Conservation (phyloP, 2,329 filamentous ascomycete genomes). For the Trichoderma oligosporum region DNA sequence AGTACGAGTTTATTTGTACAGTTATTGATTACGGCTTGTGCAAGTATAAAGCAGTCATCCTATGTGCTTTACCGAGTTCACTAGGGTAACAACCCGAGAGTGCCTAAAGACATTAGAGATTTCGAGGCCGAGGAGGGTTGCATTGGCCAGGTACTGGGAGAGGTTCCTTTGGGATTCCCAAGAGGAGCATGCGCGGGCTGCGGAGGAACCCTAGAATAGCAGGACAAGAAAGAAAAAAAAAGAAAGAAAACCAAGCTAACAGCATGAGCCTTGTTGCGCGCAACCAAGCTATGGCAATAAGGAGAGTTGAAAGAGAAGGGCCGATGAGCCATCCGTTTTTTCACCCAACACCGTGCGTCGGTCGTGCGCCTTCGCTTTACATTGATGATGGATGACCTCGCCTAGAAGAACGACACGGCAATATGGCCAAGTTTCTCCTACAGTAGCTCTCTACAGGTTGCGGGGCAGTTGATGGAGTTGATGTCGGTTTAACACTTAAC, state of each 20-base stretch:
- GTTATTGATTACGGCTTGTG: too few relatives aligned
- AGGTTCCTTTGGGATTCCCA: neutral
- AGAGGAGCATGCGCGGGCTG: neutral
- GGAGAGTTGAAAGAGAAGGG: conserved; percentile 12
- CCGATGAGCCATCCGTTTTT: conserved; percentile 16
- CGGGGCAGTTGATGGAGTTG: neutral
- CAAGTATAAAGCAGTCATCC: too few relatives aligned
- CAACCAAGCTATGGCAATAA: conserved; percentile 6
- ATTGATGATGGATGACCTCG: neutral
- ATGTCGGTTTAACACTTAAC: neutral
- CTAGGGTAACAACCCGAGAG: conserved; percentile 9
- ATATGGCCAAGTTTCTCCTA: neutral
- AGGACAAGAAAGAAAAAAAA: neutral
- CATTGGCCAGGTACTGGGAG: conserved; percentile 12
- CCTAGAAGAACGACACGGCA: neutral
- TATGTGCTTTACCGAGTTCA: conserved; percentile 3
- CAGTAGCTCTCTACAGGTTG: neutral
- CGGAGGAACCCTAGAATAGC: conserved; percentile 1
- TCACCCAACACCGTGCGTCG: neutral
- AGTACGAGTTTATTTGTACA: neutral
- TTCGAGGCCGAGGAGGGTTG: conserved; percentile 3
- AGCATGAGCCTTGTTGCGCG: conserved; percentile 1
- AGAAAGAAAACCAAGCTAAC: neutral
- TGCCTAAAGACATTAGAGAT: neutral
- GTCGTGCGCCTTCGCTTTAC: neutral